phyloP scores from a whole-genome alignment of 2,329 filamentous ascomycete genomes.

The Aspergillus pseudoterreus region DNA sequence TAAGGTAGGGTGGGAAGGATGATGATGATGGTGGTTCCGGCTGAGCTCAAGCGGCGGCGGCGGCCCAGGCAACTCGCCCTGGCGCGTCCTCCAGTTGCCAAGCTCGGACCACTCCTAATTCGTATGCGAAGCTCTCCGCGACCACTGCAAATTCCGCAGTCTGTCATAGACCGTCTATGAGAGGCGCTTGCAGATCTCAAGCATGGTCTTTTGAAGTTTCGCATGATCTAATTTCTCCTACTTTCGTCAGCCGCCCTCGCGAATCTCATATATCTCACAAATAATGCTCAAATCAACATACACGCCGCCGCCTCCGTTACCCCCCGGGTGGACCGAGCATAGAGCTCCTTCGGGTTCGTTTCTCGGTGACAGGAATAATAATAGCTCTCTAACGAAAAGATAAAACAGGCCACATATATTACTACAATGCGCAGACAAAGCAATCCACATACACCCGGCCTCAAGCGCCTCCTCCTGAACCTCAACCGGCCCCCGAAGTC shows the following conservation, averaged over 20 bases:
- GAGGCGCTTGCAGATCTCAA: too few species aligned
- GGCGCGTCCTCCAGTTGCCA: constrained; percentile 37
- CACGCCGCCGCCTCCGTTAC: constrained; percentile 63
- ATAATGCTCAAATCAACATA: constrained; percentile 76
- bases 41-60: constrained; percentile 27
- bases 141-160: constrained; percentile 13
- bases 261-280: background rate
- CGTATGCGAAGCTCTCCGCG: constrained; percentile 13
- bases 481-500: constrained; percentile 36
- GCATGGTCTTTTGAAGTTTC: too few species aligned
- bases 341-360: constrained; percentile 69
- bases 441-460: constrained; percentile 84
- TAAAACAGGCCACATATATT: constrained; percentile 82
- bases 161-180: background rate
- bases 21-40: constrained; percentile 20
- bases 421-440: constrained; percentile 77
- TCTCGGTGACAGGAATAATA: background rate
- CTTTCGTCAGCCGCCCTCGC: background rate
- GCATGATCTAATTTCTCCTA: too few species aligned
- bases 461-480: constrained; percentile 28
- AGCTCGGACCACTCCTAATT: constrained; percentile 33
- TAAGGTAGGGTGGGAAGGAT: constrained; percentile 2
- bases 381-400: constrained; percentile 18
- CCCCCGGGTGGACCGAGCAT: constrained; percentile 87
- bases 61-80: constrained; percentile 36